phyloP scores from a whole-genome alignment of 2,329 filamentous ascomycete species.

The Chalaropsis ovoidea region DNA sequence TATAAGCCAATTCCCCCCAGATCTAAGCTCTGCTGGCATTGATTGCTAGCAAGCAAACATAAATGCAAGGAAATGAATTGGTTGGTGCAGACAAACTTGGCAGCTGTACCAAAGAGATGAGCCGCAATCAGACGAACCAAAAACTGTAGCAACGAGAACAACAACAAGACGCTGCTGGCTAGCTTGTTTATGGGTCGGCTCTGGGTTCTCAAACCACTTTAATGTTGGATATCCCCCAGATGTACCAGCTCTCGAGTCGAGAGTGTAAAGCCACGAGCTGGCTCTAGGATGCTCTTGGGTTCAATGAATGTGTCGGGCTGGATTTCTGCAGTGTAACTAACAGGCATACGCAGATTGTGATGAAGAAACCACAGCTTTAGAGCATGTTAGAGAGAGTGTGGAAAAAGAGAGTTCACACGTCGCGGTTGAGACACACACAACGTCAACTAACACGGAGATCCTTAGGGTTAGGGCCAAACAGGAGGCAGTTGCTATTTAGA shows the following conservation, averaged over 20 bases:
- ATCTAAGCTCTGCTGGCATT: not conserved
- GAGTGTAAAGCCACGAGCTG: not conserved
- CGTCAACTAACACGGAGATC: not conserved
- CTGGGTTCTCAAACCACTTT: not conserved
- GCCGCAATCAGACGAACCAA: conserved; percentile 8
- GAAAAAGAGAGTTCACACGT: too few relatives aligned
- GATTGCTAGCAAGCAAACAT: not conserved
- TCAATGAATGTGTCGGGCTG: too few relatives aligned
- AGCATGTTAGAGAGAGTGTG: too few relatives aligned
- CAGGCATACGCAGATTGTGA: too few relatives aligned
- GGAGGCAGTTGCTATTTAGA: not conserved
- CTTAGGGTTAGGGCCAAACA: not conserved
- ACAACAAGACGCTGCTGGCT: not conserved
- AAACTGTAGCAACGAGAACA: not conserved
- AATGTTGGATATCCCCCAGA: not conserved
- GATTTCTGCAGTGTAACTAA: too few relatives aligned
- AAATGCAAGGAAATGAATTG: conserved; percentile 10
- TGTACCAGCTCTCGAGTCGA: not conserved
- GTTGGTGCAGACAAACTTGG: not conserved
- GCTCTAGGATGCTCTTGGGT: not conserved
- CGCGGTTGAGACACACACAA: too few relatives aligned
- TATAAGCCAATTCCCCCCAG: conserved; percentile 9
- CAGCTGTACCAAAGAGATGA: conserved; percentile 12
- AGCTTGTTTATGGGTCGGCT: not conserved
- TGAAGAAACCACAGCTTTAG: too few relatives aligned